Evolutionary conservation across 2,329 filamentous ascomycete genomes (phyloP), one percentile per base, ranked within the genome.

Genomic region (Beauveria australis): DNA sequence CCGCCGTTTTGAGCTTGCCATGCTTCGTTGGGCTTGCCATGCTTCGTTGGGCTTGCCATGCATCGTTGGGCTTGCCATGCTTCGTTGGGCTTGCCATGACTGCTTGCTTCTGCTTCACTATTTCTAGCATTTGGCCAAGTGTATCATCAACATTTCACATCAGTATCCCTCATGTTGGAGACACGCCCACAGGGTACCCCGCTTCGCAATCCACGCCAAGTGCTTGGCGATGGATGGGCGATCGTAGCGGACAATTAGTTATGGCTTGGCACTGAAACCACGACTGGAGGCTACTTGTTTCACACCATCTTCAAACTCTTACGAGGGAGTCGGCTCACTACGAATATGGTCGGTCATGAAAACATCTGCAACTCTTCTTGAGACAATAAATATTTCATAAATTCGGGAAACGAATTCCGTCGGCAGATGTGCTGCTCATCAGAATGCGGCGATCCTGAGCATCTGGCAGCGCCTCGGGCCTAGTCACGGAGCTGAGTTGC

Each of bases 251-350:
- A 6, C 33, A 30, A 28, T 10, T 22, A 22, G 8, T 30, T 24
- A 44, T 10, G 28, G 53, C 53, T 56, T 56, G 53, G 53, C 53
- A 44, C 28, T 56, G 53, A 56, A 56, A 56, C 53, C 41, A 37
- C 6, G 28, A 16, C 1, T 4, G n/a, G 14, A 3, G 19, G n/a
- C 43, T 19, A 18, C 19, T 28, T n/a, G 53, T 56, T 56, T 56
- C 53, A 56, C 18, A 8, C 5, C 41, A 16, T 46, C 41, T 55
- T 33, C 53, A 47, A 55, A 55, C 28, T 2, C 24, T 24, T 28
- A 18, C 8, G 26, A 47, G 26, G 3, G n/a, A 22, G 41, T 7
- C n/a, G 26, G 26, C 18, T 5, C 1, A 9, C 3, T 28, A 10
- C 26, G 6, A 18, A 26, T 22, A 0, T 28, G 22, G 40, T 16